Conservation (phyloP, 2,329 filamentous ascomycete genomes). For the Monosporascus ibericus region DNA sequence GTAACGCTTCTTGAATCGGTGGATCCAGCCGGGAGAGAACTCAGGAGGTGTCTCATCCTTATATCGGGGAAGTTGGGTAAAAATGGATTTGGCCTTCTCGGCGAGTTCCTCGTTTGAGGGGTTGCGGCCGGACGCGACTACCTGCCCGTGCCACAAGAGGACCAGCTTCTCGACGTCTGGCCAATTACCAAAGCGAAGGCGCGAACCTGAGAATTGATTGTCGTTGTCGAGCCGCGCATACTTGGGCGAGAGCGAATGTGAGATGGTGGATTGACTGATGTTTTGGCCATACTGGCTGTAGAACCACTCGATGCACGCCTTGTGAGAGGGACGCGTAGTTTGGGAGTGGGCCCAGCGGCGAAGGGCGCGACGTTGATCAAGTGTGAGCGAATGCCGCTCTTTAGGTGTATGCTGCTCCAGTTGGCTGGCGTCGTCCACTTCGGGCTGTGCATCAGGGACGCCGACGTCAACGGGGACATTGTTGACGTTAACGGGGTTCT, state of each 20-base stretch:
- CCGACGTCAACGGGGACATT: neutral
- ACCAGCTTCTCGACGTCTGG: conserved; percentile 72
- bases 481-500: conserved; percentile 1
- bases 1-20: conserved; percentile 59
- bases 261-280: conserved; percentile 59
- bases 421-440: neutral
- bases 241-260: conserved; percentile 55
- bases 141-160: conserved; percentile 57
- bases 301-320: conserved; percentile 60
- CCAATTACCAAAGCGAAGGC: conserved; percentile 58
- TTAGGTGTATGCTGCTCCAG: conserved; percentile 21
- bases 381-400: conserved; percentile 55
- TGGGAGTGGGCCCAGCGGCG: conserved; percentile 55
- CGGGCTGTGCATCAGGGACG: neutral
- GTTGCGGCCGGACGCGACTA: conserved; percentile 46
- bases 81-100: conserved; percentile 56
- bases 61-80: conserved; percentile 52
- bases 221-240: conserved; percentile 57
- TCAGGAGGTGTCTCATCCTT: conserved; percentile 55
- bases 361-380: conserved; percentile 55
- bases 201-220: conserved; percentile 55
- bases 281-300: conserved; percentile 50
- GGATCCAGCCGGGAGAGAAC: conserved; percentile 59
- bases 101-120: conserved; percentile 58
- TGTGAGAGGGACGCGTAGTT: conserved; percentile 51